phyloP scores from a whole-genome alignment of 2,329 filamentous ascomycete species.

The Fusarium nygamai region DNA sequence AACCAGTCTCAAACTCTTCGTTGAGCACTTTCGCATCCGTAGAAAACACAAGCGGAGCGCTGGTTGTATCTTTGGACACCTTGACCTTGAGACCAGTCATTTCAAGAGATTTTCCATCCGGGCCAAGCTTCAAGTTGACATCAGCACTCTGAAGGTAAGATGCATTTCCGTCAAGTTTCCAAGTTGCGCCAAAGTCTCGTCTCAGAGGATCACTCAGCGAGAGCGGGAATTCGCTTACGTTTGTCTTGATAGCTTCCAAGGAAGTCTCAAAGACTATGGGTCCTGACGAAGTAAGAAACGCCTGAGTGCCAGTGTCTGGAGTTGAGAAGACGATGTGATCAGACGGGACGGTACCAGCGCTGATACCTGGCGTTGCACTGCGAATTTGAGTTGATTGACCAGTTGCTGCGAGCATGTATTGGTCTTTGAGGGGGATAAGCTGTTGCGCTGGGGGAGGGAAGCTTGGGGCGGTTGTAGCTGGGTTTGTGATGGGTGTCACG shows the following conservation, averaged over 20 bases:
- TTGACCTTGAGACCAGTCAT: accelerated
- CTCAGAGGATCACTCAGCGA: neutral
- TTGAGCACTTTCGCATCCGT: neutral
- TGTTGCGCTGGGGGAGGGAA: neutral
- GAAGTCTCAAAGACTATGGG: neutral
- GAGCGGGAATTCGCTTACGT: accelerated
- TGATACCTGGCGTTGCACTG: neutral
- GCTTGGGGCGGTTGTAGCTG: neutral
- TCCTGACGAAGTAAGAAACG: neutral
- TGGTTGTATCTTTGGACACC: neutral
- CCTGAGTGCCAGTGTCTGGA: neutral
- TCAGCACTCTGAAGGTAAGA: neutral
- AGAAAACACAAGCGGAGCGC: neutral
- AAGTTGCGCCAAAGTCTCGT: neutral
- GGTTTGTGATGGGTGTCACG: neutral
- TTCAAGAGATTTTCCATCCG: neutral
- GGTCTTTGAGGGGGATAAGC: neutral
- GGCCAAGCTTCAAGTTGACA: neutral
- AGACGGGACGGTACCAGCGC: neutral
- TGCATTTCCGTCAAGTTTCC: neutral
- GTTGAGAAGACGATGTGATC: neutral
- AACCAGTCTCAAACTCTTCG: accelerated
- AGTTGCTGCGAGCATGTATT: neutral
- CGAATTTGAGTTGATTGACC: neutral
- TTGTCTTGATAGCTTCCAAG: neutral